A percentile compares a stretch with the other conserved stretches of the same genome.
Conservation (phyloP, 2,329 filamentous ascomycete species). For the Camillea tinctor region DNA sequence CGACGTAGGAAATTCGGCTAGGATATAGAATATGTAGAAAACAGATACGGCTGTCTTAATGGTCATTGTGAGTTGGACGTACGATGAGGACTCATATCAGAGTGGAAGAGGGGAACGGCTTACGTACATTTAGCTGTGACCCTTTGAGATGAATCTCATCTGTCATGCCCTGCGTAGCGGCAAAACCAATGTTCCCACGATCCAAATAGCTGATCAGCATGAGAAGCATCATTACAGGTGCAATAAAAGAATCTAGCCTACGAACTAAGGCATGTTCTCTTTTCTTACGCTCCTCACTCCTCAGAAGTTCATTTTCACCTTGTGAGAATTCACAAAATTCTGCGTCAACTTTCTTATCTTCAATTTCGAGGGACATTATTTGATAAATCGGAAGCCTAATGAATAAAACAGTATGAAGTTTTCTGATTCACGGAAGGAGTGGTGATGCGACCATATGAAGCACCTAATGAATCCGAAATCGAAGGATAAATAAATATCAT, state of each 20-base stretch:
- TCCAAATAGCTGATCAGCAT: conserved; percentile 26
- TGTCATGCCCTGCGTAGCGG: conserved; percentile 26
- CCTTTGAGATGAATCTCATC: conserved; percentile 21
- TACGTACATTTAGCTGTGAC: conserved; percentile 17
- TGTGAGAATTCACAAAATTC: conserved; percentile 4
- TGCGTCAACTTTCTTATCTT: conserved; percentile 3
- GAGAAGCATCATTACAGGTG: conserved; percentile 17
- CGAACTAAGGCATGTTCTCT: conserved; percentile 16
- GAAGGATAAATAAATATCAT: too few relatives aligned
- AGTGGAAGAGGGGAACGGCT: background rate
- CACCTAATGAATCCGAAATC: too few relatives aligned
- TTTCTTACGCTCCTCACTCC: background rate
- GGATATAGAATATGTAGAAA: conserved; percentile 28
- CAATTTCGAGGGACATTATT: conserved; percentile 1
- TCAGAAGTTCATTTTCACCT: background rate
- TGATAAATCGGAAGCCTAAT: too few relatives aligned
- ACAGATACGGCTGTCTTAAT: conserved; percentile 24
- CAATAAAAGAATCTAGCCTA: conserved; percentile 17
- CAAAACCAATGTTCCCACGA: conserved; percentile 28
- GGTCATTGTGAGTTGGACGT: background rate
- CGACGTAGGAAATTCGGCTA: conserved; percentile 25
- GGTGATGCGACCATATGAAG: conserved; percentile 7
- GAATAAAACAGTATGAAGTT: background rate
- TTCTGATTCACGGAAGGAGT: too few relatives aligned
- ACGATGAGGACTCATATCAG: background rate